Base-by-base conservation (phyloP, 306 rosid genomes). In the Trifolium subterraneum region DNA sequence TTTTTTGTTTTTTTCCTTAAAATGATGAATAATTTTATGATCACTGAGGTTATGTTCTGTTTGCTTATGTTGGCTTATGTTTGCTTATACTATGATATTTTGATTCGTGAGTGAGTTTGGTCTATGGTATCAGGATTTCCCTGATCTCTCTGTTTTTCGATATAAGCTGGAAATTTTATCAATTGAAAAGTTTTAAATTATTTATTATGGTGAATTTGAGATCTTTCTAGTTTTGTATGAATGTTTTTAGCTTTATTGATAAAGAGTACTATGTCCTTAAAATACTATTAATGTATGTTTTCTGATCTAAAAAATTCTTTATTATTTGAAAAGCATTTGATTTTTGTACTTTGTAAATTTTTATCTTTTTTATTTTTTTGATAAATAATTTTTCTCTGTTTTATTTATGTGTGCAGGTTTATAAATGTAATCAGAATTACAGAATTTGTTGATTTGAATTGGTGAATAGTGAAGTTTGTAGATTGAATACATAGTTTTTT, bases 401-500 rank as follows among this genome's bases (percentile, higher is more conserved):
- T 44, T 50, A 29, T 82, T 71, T 58, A 7, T 78, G 35, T 73
- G 65, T 18, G 11, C 83, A 82, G 86, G 86, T 73, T 71, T 15
- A 9, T 20, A 10, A 55, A 18, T 36, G 52, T 56, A 8, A 68
- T 20, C 39, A 62, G 33, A 62, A 18, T 36, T 44, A 16, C 29
- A 51, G 29, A 72, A 52, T 33, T 73, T 77, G 48, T 41, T 55
- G 25, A 39, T 13, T 67, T 68, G 65, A n/a, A 60, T 42, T 36
- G 61, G 18, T 68, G 73, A 62, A 59, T n/a, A 81, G 77, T 65
- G 42, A 7, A 25, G 72, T 44, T 76, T 41, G 51, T 25, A 22
- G 56, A 42, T 71, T 3, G 44, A 39, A 71, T 47, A 33, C 7
- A 13, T 44, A 44, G 39, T 18, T 2, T 52, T 27, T 59, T 23